Conservation (phyloP, 139 green algal species). For the Spirogloea muscicola region DNA sequence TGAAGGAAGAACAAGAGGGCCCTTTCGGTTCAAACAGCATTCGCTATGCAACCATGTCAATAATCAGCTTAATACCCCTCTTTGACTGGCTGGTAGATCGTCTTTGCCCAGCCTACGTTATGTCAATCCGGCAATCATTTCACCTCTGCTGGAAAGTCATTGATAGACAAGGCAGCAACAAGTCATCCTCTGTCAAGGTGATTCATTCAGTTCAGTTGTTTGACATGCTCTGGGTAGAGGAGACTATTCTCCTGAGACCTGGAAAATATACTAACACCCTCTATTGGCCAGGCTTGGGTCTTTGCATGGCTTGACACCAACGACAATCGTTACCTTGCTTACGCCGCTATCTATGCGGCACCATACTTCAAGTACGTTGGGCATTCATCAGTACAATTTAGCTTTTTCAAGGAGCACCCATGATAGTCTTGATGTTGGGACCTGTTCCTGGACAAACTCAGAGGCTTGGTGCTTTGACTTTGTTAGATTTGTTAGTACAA, state of each 20-base stretch:
- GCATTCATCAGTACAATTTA: background rate
- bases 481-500: too few relatives aligned
- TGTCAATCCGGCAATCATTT: background rate
- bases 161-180: background rate
- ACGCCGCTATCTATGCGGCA: constrained; percentile 3
- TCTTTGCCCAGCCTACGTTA: background rate
- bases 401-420: too few relatives aligned
- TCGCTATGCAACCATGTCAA: constrained; percentile 1
- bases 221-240: background rate
- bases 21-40: background rate
- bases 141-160: background rate
- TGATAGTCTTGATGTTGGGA: too few relatives aligned
- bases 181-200: background rate
- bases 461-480: too few relatives aligned
- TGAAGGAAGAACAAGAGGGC: too few relatives aligned
- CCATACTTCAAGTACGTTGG: constrained; percentile 16
- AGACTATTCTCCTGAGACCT: background rate
- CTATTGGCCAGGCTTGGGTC: constrained; percentile 12
- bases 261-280: background rate
- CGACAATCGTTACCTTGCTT: constrained; percentile 9
- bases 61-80: constrained; percentile 15
- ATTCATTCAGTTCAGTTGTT: background rate
- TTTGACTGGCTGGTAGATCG: constrained; percentile 13
- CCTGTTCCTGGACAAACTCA: too few relatives aligned
- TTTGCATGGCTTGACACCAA: constrained; percentile 21